Conservation (phyloP, 768 basidiomycete species). For the Lentinula sp. region DNA sequence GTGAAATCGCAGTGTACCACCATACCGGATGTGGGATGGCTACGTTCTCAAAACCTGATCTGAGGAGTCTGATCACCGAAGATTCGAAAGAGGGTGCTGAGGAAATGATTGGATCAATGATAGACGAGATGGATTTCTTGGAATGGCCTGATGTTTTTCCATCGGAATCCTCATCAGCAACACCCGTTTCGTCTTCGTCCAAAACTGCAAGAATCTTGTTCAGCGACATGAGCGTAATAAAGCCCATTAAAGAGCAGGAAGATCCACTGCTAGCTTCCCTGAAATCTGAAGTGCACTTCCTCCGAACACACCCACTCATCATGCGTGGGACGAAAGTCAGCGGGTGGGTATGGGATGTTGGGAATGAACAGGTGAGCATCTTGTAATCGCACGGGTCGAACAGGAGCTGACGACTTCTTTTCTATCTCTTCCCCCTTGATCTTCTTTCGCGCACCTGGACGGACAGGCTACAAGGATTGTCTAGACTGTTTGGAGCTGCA, state of each 20-base stretch:
- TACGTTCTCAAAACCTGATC: conserved; percentile 30
- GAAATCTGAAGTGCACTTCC: conserved; percentile 36
- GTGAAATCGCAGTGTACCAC: conserved; percentile 44
- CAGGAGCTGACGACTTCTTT: no score
- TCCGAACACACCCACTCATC: conserved; percentile 35
- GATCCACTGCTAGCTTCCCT: conserved; percentile 28
- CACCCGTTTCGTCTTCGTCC: background rate
- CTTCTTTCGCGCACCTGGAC: no score
- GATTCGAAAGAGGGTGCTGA: conserved; percentile 11
- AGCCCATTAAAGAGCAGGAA: background rate
- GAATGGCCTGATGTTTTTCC: conserved; percentile 17
- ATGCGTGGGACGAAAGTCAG: conserved; percentile 33
- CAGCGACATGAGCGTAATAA: background rate
- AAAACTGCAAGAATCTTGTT: no score
- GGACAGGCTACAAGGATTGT: no score
- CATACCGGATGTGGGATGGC: conserved; percentile 54
- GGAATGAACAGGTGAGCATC: conserved; percentile 42
- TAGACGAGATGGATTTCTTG: conserved; percentile 35
- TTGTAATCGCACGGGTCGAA: no score
- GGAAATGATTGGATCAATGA: conserved; percentile 17
- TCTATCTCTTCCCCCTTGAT: no score
- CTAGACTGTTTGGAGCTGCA: no score
- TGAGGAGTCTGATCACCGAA: conserved; percentile 31
- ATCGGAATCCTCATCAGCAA: background rate
- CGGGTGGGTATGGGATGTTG: conserved; percentile 49